Conservation (phyloP, 768 basidiomycete species). For the Naematelia aurantialba region DNA sequence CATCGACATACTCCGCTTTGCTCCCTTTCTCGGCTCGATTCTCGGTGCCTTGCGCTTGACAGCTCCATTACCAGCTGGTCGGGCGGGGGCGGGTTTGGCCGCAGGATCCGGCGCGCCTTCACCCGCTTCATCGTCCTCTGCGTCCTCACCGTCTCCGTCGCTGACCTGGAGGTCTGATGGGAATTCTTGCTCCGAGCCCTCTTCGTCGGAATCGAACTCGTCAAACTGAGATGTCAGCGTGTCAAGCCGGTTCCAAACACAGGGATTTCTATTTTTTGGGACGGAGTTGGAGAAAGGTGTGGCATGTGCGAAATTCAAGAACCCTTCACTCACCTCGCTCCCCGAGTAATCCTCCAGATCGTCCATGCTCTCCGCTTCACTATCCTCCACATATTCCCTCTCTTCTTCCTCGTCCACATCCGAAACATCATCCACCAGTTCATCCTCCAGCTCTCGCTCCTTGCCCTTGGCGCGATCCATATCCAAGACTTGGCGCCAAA, state of each 20-base stretch:
- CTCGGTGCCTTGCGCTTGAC: constrained; percentile 46
- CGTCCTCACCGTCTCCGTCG: constrained; percentile 53
- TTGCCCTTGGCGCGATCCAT: constrained; percentile 57
- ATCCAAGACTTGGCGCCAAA: constrained; percentile 90
- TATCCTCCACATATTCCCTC: constrained; percentile 58
- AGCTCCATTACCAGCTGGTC: constrained; percentile 59
- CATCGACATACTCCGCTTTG: constrained; percentile 34
- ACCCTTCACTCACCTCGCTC: constrained; percentile 37
- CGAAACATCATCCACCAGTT: constrained; percentile 55
- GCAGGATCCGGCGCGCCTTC: constrained; percentile 51
- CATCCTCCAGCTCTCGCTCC: constrained; percentile 46
- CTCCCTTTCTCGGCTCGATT: constrained; percentile 21
- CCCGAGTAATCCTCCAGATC: constrained; percentile 57
- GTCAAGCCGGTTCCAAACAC: neutral
- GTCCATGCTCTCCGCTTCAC: constrained; percentile 72
- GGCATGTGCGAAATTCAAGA: too few relatives aligned
- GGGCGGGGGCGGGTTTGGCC: constrained; percentile 52
- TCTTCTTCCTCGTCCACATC: constrained; percentile 54
- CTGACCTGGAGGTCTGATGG: constrained; percentile 43
- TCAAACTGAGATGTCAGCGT: constrained; percentile 30
- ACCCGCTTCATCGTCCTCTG: constrained; percentile 52
- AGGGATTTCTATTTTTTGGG: neutral
- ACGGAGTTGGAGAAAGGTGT: too few relatives aligned
- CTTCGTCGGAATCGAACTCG: constrained; percentile 45
- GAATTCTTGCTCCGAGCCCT: constrained; percentile 39